phyloP scores from a whole-genome alignment of 163 green algal genomes.

The Chloromonas sp. region DNA sequence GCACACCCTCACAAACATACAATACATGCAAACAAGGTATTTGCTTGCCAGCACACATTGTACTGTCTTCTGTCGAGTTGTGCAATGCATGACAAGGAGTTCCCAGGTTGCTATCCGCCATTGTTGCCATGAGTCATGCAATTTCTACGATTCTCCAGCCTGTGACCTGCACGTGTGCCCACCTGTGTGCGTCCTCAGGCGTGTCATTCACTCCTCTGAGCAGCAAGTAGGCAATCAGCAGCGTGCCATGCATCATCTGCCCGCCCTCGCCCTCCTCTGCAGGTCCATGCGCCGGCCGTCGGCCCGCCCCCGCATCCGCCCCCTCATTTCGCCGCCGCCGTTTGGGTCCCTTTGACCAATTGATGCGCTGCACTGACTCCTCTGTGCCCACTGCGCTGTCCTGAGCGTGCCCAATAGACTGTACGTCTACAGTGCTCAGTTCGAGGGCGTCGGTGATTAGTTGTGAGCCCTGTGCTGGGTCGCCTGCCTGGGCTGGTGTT shows the following conservation, averaged over 20 bases:
- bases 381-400: background rate
- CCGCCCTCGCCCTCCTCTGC: background rate
- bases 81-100: no score
- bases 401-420: background rate
- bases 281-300: constrained; percentile 4
- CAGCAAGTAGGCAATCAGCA: constrained; percentile 93
- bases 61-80: no score
- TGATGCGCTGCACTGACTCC: no score
- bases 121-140: no score
- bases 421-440: no score
- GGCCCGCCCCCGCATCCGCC: background rate
- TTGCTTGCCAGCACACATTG: no score
- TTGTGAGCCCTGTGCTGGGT: no score
- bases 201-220: constrained; percentile 86
- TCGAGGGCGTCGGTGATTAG: no score
- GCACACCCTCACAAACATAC: no score
- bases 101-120: no score
- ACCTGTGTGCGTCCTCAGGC: constrained; percentile 56
- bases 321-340: constrained; percentile 7
- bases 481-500: no score
- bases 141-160: background rate
- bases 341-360: background rate
- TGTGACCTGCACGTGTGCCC: background rate
- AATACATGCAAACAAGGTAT: no score
- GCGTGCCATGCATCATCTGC: constrained; percentile 20